phyloP scores from a whole-genome alignment of 2,329 filamentous ascomycete genomes.

The Ilyonectria robusta region DNA sequence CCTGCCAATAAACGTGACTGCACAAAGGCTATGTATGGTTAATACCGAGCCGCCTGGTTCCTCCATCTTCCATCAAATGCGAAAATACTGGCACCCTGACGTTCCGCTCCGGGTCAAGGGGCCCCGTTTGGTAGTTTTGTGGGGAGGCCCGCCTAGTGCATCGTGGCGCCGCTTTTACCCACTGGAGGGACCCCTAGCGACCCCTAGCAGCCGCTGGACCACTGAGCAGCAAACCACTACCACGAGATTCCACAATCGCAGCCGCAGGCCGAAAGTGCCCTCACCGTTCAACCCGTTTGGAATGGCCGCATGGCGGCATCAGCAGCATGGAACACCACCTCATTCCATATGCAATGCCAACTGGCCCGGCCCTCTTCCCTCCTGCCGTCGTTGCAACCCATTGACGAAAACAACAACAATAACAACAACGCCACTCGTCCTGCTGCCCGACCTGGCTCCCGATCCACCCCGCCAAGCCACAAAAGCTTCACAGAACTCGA shows the following conservation, averaged over 20 bases:
- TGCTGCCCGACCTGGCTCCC: not conserved
- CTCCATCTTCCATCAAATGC: not conserved
- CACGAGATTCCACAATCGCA: not conserved
- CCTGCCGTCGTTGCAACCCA: not conserved
- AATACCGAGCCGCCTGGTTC: not conserved
- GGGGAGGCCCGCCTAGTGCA: slow-evolving; percentile 23
- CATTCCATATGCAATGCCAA: slow-evolving; percentile 31
- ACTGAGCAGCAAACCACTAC: slow-evolving; percentile 2
- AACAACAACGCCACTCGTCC: not conserved
- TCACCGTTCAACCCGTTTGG: slow-evolving; percentile 16
- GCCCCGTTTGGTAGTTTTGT: slow-evolving; percentile 23
- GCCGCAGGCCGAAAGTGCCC: not conserved
- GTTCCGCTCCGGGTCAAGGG: slow-evolving; percentile 14
- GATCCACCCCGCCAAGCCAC: not conserved
- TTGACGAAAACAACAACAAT: not conserved
- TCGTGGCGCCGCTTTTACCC: slow-evolving; percentile 30
- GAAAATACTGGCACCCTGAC: not conserved
- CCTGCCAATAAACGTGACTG: not conserved
- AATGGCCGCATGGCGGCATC: not conserved
- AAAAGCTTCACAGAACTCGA: not conserved
- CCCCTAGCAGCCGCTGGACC: slow-evolving; percentile 11
- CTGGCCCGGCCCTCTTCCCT: slow-evolving; percentile 15
- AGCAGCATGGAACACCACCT: not conserved
- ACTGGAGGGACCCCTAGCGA: slow-evolving; percentile 16
- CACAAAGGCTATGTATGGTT: not conserved